Evolutionary conservation across 2,329 filamentous ascomycete genomes (phyloP), one percentile per base, ranked within the genome.

Genomic region (Penicillium oxalicum): DNA sequence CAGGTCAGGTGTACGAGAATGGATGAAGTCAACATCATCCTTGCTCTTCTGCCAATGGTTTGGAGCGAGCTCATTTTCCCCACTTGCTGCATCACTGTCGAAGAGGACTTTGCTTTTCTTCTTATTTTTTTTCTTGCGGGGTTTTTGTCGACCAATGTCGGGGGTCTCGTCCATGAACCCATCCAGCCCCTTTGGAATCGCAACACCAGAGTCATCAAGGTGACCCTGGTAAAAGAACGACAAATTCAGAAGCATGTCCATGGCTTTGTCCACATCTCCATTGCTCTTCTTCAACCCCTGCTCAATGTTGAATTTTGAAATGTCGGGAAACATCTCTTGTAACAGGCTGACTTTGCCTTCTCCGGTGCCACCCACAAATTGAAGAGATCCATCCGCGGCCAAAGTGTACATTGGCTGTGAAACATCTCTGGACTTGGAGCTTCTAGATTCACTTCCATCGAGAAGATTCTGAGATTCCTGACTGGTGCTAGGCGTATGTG

Each of bases 171-270:
- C 76, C 24, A 81, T 82, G 63, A 95, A 95, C 0, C 81, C 89
- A 49, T 96, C 89, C n/a, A 96, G 75, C 0, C 90, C 88, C 63
- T 87, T 91, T 1, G 77, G 73, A 1, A 73, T 64, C 4, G 72
- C 61, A 13, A 71, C 67, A 32, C 68, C 70, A 3, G 75, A 70
- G 34, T 69, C 70, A 12, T 78, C 74, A 46, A 80, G 74, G 0
- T 79, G 79, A 1, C 75, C 78, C 48, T 89, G 81, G 49, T 88
- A 82, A 4, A 96, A 82, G 61, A 85, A 89, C 18, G 87, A 82
- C 11, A 88, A 76, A 56, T 87, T 94, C 29, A 96, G 77, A 9
- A 97, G 73, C 50, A 89, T 83, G 59, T 95, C 89, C 53, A 94
- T 83, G 1, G 88, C 82, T 11, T 76, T 75, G 49, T 83, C 80